These are phyloP conservation scores for Skeletonema potamos DNA, from an alignment of 108 stramenopile species.

Conservation along the genomic window DNA sequence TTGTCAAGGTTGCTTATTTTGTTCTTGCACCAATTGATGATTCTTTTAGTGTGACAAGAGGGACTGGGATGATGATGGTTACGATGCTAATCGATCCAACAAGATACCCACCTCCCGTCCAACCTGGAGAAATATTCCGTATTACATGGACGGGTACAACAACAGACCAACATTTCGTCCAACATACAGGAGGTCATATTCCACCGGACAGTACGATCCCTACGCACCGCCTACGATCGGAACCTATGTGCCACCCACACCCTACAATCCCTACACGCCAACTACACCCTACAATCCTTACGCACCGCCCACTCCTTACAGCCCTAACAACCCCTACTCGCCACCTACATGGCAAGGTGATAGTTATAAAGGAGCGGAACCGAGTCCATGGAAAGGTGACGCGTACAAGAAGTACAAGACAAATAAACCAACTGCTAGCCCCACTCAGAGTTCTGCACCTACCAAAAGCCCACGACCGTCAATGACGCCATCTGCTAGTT, in stretches of 20 bases:
- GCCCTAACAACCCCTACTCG: background rate
- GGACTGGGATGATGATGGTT: background rate
- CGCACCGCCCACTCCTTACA: background rate
- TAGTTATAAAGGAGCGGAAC: background rate
- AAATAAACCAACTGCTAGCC: background rate
- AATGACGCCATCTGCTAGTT: background rate
- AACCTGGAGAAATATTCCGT: background rate
- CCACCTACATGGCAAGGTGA: background rate
- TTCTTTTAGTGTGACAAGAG: background rate
- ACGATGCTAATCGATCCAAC: background rate
- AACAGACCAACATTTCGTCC: background rate
- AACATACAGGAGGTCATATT: background rate
- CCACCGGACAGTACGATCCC: background rate
- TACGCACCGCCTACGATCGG: background rate
- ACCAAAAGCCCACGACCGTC: background rate
- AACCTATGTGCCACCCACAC: background rate
- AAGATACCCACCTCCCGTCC: background rate
- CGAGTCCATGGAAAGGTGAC: background rate
- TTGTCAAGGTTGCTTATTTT: background rate
- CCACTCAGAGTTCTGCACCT: background rate
- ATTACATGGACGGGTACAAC: background rate
- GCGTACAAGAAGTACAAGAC: background rate
- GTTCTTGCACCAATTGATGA: background rate
- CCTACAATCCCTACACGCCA: background rate
- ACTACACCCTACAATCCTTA: background rate